Evolutionary conservation across 768 basidiomycete genomes (phyloP).

Genomic region (Phallus indusiatus): DNA sequence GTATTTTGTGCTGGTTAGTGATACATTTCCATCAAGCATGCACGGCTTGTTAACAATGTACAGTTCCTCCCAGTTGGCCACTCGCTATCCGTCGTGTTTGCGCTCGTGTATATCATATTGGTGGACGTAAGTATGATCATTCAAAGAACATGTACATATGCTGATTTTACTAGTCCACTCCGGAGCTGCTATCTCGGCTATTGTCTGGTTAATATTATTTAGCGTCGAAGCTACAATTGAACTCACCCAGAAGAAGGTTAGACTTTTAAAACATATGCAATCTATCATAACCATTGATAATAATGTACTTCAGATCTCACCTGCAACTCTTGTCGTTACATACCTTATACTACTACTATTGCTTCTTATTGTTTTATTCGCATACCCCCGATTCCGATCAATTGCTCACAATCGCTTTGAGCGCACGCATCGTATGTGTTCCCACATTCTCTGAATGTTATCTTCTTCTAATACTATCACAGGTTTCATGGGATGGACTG

Average conservation of each 20-base stretch:
- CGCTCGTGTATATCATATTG: constrained; percentile 51
- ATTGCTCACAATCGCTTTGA: constrained; percentile 47
- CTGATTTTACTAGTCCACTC: constrained; percentile 31
- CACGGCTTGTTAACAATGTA: background rate
- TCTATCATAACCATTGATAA: background rate
- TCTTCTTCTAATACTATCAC: background rate
- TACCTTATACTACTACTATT: constrained; percentile 42
- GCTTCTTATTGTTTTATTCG: constrained; percentile 40
- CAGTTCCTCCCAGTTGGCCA: constrained; percentile 36
- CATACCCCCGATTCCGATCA: constrained; percentile 38
- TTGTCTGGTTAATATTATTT: constrained; percentile 44
- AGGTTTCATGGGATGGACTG: constrained; percentile 43
- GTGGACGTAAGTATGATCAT: constrained; percentile 24
- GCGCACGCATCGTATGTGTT: constrained; percentile 33
- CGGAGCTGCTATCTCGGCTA: constrained; percentile 45
- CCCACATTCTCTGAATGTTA: background rate
- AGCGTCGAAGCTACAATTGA: constrained; percentile 44
- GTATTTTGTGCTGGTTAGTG: constrained; percentile 28
- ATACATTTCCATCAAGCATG: background rate
- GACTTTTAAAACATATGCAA: background rate
- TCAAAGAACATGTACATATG: background rate
- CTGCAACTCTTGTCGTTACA: constrained; percentile 35
- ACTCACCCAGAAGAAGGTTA: constrained; percentile 21
- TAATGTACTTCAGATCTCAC: background rate
- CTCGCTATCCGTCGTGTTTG: constrained; percentile 42